phyloP scores from a whole-genome alignment of 176 grass and related monocot species.

The Poa pratensis region DNA sequence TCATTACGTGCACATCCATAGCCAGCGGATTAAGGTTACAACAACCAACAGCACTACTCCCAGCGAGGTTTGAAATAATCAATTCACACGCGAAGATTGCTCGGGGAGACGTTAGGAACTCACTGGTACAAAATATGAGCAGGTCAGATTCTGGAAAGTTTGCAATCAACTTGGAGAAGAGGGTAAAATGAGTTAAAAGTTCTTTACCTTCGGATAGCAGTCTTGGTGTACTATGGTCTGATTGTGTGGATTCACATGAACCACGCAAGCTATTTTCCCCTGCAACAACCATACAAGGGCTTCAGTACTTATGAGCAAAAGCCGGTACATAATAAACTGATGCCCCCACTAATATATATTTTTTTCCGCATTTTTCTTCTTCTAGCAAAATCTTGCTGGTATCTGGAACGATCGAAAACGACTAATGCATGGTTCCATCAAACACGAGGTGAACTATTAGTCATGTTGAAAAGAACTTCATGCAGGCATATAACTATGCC shows the following conservation, averaged over 20 bases:
- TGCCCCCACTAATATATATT: background rate
- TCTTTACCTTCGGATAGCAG: constrained; percentile 65
- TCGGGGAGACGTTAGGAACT: background rate
- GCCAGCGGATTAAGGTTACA: constrained; percentile 7
- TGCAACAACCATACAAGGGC: constrained; percentile 31
- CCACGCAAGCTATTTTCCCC: constrained; percentile 58
- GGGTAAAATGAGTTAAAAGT: background rate
- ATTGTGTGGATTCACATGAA: constrained; percentile 58
- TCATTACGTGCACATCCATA: background rate
- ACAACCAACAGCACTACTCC: background rate
- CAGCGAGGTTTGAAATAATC: constrained; percentile 28
- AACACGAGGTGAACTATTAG: background rate
- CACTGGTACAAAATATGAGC: constrained; percentile 30
- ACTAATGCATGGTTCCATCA: background rate
- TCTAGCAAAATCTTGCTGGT: background rate
- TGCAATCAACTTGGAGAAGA: background rate
- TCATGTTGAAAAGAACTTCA: background rate
- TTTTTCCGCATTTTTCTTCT: background rate
- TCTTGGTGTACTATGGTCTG: constrained; percentile 64
- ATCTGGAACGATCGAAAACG: background rate
- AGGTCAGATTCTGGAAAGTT: constrained; percentile 29
- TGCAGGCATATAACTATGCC: background rate
- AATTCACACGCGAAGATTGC: background rate
- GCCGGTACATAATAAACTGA: background rate
- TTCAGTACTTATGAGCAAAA: constrained; percentile 22